Evolutionary conservation across 305 asterid genomes (phyloP).

Genomic region (Fraxinus greggii): DNA sequence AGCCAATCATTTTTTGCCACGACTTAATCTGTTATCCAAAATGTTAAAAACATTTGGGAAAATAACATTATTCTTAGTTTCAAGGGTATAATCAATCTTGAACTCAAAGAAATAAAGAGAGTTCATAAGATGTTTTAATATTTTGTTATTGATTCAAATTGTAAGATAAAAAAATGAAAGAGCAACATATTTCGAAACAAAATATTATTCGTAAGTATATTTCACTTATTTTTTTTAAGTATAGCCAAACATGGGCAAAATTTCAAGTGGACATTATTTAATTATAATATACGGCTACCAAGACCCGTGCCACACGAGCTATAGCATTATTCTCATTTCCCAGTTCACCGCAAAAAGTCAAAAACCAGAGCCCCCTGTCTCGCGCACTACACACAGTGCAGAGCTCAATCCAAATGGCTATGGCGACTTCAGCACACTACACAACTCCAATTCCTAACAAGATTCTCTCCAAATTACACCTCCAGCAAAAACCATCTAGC

Average conservation of each 20-base stretch:
- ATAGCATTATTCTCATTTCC: not conserved
- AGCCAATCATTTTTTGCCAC: not conserved
- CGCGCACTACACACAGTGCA: slow-evolving; percentile 10
- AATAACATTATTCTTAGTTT: not conserved
- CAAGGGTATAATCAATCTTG: not conserved
- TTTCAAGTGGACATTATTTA: not conserved
- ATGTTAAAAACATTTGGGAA: not conserved
- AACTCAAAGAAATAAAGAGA: not conserved
- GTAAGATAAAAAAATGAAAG: not conserved
- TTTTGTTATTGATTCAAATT: too few relatives aligned
- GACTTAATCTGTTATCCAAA: not conserved
- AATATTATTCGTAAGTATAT: not conserved
- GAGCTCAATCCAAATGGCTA: slow-evolving; percentile 36
- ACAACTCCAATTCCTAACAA: slow-evolving; percentile 32
- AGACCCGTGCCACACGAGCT: slow-evolving; percentile 21
- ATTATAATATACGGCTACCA: not conserved
- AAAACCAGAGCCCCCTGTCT: slow-evolving; percentile 21
- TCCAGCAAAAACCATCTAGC: slow-evolving; percentile 18
- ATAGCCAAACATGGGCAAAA: not conserved
- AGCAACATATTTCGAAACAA: not conserved
- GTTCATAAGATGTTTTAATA: not conserved
- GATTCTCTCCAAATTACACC: slow-evolving; percentile 26
- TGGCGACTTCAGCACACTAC: slow-evolving; percentile 50
- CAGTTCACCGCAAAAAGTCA: not conserved
- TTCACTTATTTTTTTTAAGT: not conserved